Percentiles rank a stretch among this genome's conserved stretches.
phyloP scores from a whole-genome alignment of 1,284 basidiomycete species.

The Boletus mariae region DNA sequence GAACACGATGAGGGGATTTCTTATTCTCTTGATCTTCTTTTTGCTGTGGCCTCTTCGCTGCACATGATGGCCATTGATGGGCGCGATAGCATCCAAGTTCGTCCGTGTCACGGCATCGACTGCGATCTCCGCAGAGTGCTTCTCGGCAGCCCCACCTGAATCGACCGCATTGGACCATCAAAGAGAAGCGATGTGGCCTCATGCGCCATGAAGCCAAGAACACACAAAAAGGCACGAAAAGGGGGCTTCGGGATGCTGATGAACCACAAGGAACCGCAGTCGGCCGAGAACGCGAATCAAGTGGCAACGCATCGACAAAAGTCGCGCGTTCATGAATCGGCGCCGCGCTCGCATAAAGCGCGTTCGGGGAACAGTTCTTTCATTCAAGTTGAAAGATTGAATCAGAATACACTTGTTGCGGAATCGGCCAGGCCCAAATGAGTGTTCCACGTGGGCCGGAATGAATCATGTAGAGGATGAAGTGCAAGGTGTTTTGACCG shows the following conservation, averaged over 20 bases:
- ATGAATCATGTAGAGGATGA: not conserved
- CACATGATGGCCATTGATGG: not conserved
- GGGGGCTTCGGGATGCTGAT: not conserved
- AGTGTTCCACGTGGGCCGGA: conserved; percentile 9
- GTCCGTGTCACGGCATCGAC: conserved; percentile 1
- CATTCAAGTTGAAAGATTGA: not conserved
- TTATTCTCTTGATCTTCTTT: not conserved
- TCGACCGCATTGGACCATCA: not conserved
- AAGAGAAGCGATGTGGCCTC: not conserved
- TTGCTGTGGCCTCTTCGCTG: not conserved
- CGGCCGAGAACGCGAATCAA: not conserved
- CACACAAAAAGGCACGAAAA: not conserved
- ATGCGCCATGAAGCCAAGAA: too few relatives aligned
- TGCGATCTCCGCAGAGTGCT: not conserved
- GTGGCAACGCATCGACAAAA: not conserved
- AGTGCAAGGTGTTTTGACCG: conserved; percentile 3
- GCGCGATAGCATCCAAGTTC: not conserved
- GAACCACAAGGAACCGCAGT: not conserved
- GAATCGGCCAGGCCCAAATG: not conserved
- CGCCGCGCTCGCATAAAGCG: conserved; percentile 6
- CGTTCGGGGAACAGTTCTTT: conserved; percentile 1
- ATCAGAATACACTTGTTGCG: not conserved
- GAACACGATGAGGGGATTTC: not conserved
- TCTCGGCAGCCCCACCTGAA: not conserved
- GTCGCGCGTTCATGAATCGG: not conserved